Percentiles rank a stretch among this genome's conserved stretches.
phyloP scores from a whole-genome alignment of 768 basidiomycete genomes.

The Strobilomyces confusus region DNA sequence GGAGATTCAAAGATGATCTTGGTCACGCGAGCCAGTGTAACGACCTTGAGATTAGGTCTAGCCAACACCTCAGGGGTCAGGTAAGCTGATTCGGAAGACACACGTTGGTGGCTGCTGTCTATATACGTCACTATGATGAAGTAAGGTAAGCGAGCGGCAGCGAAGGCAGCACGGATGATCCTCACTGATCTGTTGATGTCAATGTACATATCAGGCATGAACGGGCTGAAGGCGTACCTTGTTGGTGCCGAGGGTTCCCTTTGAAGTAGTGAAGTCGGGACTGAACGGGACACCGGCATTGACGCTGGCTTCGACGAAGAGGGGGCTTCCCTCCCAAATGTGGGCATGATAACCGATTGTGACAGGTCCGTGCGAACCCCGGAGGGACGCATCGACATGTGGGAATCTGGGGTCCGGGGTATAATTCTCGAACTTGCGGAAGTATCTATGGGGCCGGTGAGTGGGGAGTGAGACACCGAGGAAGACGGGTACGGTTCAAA shows the following conservation, averaged over 20 bases:
- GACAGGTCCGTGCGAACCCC: constrained; percentile 54
- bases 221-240: constrained; percentile 39
- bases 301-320: constrained; percentile 53
- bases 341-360: constrained; percentile 54
- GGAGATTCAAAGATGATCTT: constrained; percentile 51
- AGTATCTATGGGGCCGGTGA: constrained; percentile 45
- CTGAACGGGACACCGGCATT: constrained; percentile 48
- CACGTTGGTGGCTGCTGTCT: constrained; percentile 46
- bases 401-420: constrained; percentile 48
- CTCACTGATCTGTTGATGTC: constrained; percentile 41
- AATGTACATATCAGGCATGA: not conserved
- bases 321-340: constrained; percentile 40
- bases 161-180: not conserved
- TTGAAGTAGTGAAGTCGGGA: constrained; percentile 53
- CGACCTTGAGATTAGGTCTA: constrained; percentile 63
- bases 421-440: constrained; percentile 64
- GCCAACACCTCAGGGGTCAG: constrained; percentile 60
- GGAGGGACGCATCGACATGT: constrained; percentile 41
- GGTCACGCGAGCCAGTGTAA: constrained; percentile 52
- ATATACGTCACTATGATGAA: constrained; percentile 64
- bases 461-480: not conserved
- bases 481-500: constrained; percentile 40
- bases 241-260: constrained; percentile 57
- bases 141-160: constrained; percentile 6
- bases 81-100: constrained; percentile 64